Percentiles rank a stretch among this genome's conserved stretches.
phyloP scores from a whole-genome alignment of 2,329 filamentous ascomycete genomes.

The Ophiostoma sp. region DNA sequence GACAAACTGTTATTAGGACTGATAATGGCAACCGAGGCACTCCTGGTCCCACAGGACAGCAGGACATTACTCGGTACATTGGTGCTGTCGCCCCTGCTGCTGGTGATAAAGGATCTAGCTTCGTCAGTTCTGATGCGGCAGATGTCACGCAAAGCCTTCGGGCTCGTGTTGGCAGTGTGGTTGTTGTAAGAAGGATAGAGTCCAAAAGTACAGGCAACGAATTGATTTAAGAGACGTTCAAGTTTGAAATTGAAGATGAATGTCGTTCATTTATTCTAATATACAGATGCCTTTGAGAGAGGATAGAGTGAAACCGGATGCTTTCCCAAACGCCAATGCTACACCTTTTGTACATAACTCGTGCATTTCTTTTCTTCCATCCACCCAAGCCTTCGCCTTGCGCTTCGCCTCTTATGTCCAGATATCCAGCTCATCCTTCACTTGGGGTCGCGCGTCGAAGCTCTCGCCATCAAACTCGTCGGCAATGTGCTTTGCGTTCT shows the following conservation, averaged over 20 bases:
- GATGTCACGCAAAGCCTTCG: too few species aligned
- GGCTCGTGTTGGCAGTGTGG: too few species aligned
- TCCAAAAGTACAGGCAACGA: too few species aligned
- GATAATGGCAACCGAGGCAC: too few species aligned
- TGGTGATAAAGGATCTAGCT: too few species aligned
- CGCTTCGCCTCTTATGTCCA: background rate
- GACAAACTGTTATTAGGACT: too few species aligned
- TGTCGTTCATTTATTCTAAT: background rate
- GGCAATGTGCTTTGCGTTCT: background rate
- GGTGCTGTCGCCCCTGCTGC: too few species aligned
- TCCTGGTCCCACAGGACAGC: too few species aligned
- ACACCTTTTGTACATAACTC: slow-evolving; percentile 2
- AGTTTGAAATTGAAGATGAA: background rate
- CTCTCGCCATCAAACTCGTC: background rate
- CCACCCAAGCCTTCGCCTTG: background rate
- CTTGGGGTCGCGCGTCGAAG: background rate
- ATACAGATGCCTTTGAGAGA: background rate
- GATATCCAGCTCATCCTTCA: slow-evolving; percentile 9
- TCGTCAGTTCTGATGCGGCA: too few species aligned
- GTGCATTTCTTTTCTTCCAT: background rate
- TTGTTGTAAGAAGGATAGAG: too few species aligned
- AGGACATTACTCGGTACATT: too few species aligned
- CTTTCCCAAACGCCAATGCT: background rate
- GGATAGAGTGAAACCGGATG: background rate
- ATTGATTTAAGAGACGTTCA: too few species aligned